These are phyloP conservation scores for Ascochyta clinopodiicola DNA, from an alignment of 2,329 filamentous ascomycete species.

Conservation along the genomic window DNA sequence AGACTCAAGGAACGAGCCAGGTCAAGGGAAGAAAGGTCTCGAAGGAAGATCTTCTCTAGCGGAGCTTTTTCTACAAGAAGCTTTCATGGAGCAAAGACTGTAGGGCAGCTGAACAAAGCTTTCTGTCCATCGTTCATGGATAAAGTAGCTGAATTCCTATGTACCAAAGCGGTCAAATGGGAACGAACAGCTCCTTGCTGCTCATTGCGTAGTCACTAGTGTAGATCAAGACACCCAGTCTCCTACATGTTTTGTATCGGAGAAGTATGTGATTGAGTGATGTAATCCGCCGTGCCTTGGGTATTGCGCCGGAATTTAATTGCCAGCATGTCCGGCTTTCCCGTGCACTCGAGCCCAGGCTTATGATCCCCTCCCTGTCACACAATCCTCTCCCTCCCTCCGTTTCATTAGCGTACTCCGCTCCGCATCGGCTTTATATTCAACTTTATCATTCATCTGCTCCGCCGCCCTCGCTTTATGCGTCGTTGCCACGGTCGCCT, in stretches of 20 bases:
- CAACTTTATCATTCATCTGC: slow-evolving; percentile 34
- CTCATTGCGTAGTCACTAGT: background rate
- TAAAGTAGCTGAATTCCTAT: background rate
- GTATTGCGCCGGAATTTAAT: slow-evolving; percentile 35
- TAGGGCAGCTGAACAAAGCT: background rate
- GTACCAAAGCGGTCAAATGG: background rate
- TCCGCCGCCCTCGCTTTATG: slow-evolving; percentile 32
- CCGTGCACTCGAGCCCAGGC: slow-evolving; percentile 44
- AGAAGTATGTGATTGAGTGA: background rate
- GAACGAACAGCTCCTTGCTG: background rate
- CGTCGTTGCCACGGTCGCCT: slow-evolving; percentile 20
- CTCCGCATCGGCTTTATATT: slow-evolving; percentile 37
- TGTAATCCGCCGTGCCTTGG: slow-evolving; percentile 37
- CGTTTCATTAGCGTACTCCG: slow-evolving; percentile 39
- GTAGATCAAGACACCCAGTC: background rate
- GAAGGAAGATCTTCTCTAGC: slow-evolving; percentile 1
- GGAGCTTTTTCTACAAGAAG: background rate
- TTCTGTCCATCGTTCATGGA: background rate
- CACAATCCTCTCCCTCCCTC: slow-evolving; percentile 44
- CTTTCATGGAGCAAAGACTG: background rate
- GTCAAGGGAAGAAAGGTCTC: background rate
- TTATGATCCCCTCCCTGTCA: slow-evolving; percentile 39
- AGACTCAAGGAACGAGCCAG: slow-evolving; percentile 5
- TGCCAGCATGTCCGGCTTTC: slow-evolving; percentile 34
- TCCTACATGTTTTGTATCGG: background rate